phyloP scores from a whole-genome alignment of 2,329 filamentous ascomycete genomes.

The Clonostachys byssicola region DNA sequence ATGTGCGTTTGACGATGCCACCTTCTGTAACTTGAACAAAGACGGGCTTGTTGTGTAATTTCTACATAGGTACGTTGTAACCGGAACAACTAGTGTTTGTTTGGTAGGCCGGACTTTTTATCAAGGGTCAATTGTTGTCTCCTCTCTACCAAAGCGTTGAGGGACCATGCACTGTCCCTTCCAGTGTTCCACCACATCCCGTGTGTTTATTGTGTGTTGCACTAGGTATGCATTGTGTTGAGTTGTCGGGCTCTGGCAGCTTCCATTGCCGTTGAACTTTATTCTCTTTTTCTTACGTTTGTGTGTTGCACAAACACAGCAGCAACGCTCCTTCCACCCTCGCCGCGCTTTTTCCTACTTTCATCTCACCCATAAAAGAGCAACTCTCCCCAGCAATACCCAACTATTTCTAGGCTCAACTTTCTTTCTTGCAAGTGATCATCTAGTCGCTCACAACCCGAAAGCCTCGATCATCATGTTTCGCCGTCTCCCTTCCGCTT shows the following conservation, averaged over 20 bases:
- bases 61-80: too few relatives aligned
- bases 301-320: not conserved
- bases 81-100: too few relatives aligned
- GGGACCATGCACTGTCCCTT: too few relatives aligned
- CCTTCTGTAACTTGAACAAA: too few relatives aligned
- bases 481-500: slow-evolving; percentile 59
- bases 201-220: too few relatives aligned
- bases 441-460: not conserved
- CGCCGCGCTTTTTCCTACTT: not conserved
- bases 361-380: not conserved
- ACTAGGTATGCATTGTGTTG: too few relatives aligned
- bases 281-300: not conserved
- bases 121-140: too few relatives aligned
- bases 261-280: not conserved
- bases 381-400: not conserved
- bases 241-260: not conserved
- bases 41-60: too few relatives aligned
- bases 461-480: slow-evolving; percentile 53
- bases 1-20: not conserved
- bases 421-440: not conserved
- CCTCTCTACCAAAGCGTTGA: too few relatives aligned
- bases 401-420: not conserved
- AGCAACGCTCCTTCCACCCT: too few relatives aligned
- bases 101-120: too few relatives aligned
- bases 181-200: too few relatives aligned